Base-by-base conservation (phyloP, 345 rosid genomes). In the Salix viminalis region DNA sequence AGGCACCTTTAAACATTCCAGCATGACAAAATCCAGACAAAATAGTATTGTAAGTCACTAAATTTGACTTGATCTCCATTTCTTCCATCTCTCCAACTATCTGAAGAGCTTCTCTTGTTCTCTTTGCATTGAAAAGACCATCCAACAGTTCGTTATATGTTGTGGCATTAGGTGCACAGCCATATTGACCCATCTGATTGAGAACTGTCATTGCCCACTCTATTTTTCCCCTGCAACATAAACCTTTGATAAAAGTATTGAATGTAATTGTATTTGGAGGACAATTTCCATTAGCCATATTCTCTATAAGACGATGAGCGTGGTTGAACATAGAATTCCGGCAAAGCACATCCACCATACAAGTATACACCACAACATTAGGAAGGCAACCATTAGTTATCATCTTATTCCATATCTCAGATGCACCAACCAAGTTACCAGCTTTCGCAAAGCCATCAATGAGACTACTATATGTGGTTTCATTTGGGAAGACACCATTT, bases 331-430 rank as follows among this genome's bases (percentile, higher is more conserved):
- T 79, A 42, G 71, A 82, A 75, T 85, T 90, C 75, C 80, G 79
- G 75, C 97, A 95, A 73, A 93, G 92, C 60, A 84, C 89, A 76
- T 88, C 85, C 65, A 95, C 89, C 97, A 95, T 93, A 84, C 90
- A 86, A 30, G 97, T 93, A 79, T 93, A 93, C n/a, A 85, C 89
- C 50, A 91, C 92, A 75, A 87, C 90, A 72, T 93, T 93, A 41
- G 97, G 97, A 77, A 19, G 76, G 81, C 92, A 90, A 72, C 97
- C 90, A 72, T 65, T 75, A 11, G 80, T 71, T 70, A 91, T 84
- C 99, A 94, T 94, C 89, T 75, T 87, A 78, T 94, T 93, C 99
- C 99, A 94, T 61, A 75, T 83, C 77, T 88, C 84, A 19, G 93
- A 91, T 62, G 96, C 95, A 34, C 86, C 90, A 34, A 34, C 73